Base-by-base conservation (phyloP, 2,329 filamentous ascomycete genomes). In the Cytospora chrysosperma region DNA sequence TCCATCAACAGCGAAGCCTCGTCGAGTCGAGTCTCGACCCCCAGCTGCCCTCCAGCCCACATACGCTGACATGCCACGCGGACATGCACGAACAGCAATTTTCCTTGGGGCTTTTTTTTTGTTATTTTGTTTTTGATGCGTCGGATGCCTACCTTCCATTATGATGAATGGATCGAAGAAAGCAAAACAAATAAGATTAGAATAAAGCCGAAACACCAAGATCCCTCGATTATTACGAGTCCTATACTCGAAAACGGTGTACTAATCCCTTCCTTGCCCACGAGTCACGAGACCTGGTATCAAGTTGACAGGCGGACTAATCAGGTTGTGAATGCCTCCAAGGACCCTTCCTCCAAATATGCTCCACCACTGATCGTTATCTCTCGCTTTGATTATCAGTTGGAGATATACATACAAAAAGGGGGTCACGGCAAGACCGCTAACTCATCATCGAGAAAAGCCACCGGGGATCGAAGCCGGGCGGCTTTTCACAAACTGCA, bases 291-390 rank as follows among this genome's bases (percentile, higher is more conserved):
- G 58, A 47, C 6, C 58, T 28, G 15, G 34, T 54, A 32, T 60
- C 49, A 60, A 34, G 26, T 60, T 54, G 58, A 60, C 32, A 13
- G 34, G 26, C 43, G 40, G 58, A 54, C 58, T 26, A 32, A n/a
- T 40, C 17, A 19, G 50, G 32, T 7, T 30, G 19, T 26, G 34
- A 9, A 24, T 15, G 26, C 12, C 32, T 43, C 24, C 50, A 4
- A 4, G 21, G 5, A 12, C 34, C 21, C 4, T 34, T 34, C n/a
- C 43, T 24, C n/a, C 43, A 24, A 21, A 47, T 4, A 47, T n/a
- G 19, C 40, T 53, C 49, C 57, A 47, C 34, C 32, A 56, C 27
- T 50, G 53, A 62, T 56, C 54, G 19, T 62, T 57, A 52, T 62
- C 54, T 58, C 54, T 53, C 54, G 6, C 3, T 47, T 53, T 62